Conservation (phyloP, 2,329 filamentous ascomycete genomes). For the Hypoxylon sp. region DNA sequence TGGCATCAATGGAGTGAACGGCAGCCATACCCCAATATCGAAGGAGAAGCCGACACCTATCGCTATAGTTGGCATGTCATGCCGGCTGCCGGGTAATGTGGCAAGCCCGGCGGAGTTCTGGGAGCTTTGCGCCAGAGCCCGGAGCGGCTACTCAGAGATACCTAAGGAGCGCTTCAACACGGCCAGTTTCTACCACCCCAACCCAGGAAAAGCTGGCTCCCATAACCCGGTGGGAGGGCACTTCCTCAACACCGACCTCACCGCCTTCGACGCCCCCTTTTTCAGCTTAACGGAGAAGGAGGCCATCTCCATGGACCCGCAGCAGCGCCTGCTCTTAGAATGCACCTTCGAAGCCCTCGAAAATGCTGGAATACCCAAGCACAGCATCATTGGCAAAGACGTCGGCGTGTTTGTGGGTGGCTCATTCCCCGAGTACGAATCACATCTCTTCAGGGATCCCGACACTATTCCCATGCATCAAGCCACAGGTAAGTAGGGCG, state of each 20-base stretch:
- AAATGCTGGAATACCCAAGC: constrained; percentile 63
- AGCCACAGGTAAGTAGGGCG: constrained; percentile 58
- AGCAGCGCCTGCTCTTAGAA: constrained; percentile 65
- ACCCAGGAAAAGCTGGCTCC: constrained; percentile 53
- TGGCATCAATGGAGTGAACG: constrained; percentile 33
- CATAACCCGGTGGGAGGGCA: constrained; percentile 54
- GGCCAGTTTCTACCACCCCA: constrained; percentile 51
- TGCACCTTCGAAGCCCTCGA: constrained; percentile 67
- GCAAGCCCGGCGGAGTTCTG: constrained; percentile 55
- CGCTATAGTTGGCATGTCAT: constrained; percentile 55
- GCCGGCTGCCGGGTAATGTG: constrained; percentile 54
- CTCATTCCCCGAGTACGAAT: constrained; percentile 62
- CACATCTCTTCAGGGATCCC: constrained; percentile 59
- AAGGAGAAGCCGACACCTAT: constrained; percentile 48
- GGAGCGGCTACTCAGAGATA: constrained; percentile 54
- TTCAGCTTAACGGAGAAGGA: constrained; percentile 66
- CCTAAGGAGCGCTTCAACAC: constrained; percentile 61
- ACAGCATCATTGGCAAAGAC: constrained; percentile 60
- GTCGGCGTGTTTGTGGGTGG: constrained; percentile 65
- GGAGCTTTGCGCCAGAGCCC: constrained; percentile 55
- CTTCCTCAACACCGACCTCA: constrained; percentile 60
- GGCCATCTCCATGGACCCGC: constrained; percentile 65
- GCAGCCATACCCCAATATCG: constrained; percentile 12
- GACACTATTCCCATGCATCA: constrained; percentile 65
- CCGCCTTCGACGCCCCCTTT: constrained; percentile 64